These are phyloP conservation scores for Papiliotrema nemorosa DNA, from an alignment of 1,284 basidiomycete genomes.

Conservation along the genomic window DNA sequence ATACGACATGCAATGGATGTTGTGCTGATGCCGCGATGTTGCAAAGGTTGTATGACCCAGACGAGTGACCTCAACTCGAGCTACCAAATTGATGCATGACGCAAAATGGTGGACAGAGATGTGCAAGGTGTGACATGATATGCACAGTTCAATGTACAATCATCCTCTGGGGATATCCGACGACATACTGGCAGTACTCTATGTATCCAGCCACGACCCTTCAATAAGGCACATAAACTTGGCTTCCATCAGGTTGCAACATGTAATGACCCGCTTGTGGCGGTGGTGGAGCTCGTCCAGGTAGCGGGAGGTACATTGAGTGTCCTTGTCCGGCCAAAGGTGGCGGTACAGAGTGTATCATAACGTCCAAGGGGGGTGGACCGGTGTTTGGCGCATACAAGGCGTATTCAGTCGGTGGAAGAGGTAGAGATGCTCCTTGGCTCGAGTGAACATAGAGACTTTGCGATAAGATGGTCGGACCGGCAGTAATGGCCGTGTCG, in stretches of 20 bases:
- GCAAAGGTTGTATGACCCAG: too few relatives aligned
- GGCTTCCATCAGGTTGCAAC: slow-evolving; percentile 16
- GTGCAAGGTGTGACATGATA: too few relatives aligned
- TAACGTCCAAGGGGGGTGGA: neutral
- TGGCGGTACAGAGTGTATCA: neutral
- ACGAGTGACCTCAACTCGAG: too few relatives aligned
- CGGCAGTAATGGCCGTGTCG: neutral
- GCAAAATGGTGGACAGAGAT: too few relatives aligned
- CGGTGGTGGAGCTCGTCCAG: neutral
- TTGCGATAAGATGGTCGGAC: neutral
- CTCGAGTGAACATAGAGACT: neutral
- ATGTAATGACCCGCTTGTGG: slow-evolving; percentile 12
- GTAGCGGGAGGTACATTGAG: too few relatives aligned
- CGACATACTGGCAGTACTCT: too few relatives aligned
- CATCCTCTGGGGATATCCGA: too few relatives aligned
- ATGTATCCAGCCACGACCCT: too few relatives aligned
- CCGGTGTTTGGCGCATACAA: neutral
- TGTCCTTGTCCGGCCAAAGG: neutral
- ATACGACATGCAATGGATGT: too few relatives aligned
- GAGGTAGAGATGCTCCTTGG: neutral
- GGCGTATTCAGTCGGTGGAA: neutral
- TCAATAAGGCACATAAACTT: slow-evolving; percentile 15
- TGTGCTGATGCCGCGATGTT: too few relatives aligned
- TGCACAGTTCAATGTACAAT: too few relatives aligned
- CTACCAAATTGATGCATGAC: too few relatives aligned